These are phyloP conservation scores for Aspergillus ibericus DNA, from an alignment of 2,329 filamentous ascomycete genomes.

Conservation along the genomic window DNA sequence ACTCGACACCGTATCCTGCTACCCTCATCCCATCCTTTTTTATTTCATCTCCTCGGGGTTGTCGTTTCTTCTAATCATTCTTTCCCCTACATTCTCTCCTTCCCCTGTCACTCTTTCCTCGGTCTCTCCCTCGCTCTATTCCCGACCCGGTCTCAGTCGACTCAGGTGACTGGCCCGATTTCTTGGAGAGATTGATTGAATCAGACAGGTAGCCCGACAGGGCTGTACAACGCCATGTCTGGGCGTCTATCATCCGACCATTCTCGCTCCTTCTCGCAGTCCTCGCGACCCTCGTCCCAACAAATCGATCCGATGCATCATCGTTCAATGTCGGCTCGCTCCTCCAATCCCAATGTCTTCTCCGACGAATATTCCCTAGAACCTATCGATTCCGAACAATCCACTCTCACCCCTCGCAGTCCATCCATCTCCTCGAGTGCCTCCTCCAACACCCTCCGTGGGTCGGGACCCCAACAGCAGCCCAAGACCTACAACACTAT, in stretches of 20 bases:
- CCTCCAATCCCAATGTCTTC: conserved; percentile 47
- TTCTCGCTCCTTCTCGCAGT: conserved; percentile 36
- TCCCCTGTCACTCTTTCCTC: conserved; percentile 10
- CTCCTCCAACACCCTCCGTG: conserved; percentile 36
- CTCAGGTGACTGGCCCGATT: conserved; percentile 22
- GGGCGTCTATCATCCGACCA: conserved; percentile 39
- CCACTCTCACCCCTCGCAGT: conserved; percentile 31
- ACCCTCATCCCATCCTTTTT: conserved; percentile 1
- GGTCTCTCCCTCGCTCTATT: conserved; percentile 12
- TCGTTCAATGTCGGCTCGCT: conserved; percentile 31
- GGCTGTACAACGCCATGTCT: conserved; percentile 43
- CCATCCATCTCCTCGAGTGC: conserved; percentile 33
- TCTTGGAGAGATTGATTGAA: conserved; percentile 31
- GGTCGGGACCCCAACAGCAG: conserved; percentile 21
- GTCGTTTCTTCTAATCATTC: conserved; percentile 1
- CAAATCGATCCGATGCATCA: conserved; percentile 31
- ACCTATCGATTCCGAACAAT: conserved; percentile 37
- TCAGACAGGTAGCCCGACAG: conserved; percentile 36
- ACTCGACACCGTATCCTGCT: not conserved
- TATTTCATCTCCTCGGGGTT: not conserved
- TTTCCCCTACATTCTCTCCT: conserved; percentile 10
- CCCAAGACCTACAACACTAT: conserved; percentile 24
- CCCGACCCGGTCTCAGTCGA: conserved; percentile 14
- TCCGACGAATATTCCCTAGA: conserved; percentile 51
- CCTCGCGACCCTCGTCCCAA: conserved; percentile 28